Evolutionary conservation across 306 rosid species (phyloP), one percentile per base, ranked within the genome.

Genomic region (Cucumis cinereus): DNA sequence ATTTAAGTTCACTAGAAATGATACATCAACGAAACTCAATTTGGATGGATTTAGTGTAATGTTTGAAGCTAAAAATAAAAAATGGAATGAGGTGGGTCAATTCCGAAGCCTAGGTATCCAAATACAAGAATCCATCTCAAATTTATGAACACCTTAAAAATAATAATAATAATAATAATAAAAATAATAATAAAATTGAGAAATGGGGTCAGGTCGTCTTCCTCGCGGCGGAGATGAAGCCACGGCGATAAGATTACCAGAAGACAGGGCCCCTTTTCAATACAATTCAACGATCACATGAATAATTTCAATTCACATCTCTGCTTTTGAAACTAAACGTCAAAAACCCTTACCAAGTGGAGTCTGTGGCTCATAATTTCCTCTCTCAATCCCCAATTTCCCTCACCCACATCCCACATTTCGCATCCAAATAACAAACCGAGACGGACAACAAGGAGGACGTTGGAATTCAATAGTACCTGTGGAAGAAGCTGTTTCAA

Each of bases 401-500:
- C 54, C 54, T 40, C 33, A n/a, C 73, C 53, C 73, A 41, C 73
- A 67, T 30, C 35, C 35, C 35, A 30, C 35, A 30, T 22, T 14
- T 33, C 40, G 23, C 41, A 45, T 54, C 19, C 28, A 50, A 50
- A 28, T 50, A 52, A 33, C 49, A n/a, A 43, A 56, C 40, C 13
- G 69, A 59, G 19, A 49, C 6, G 24, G 14, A 55, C 14, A 16
- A 53, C 12, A 76, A 4, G 53, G 71, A 20, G 54, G 9, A 38
- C 38, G 57, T 17, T 20, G 10, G 33, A 41, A 22, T 22, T 13
- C 52, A 45, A 13, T 45, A 12, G 73, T 38, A 41, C 71, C 49
- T 35, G 24, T 1, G 26, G 70, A 66, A 22, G 30, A 26, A 28
- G 69, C 19, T 47, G 14, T 57, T 76, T 23, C 66, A 52, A 92